Percentiles rank a stretch among this genome's conserved stretches.
Conservation (phyloP, 768 basidiomycete genomes). For the Harrya chromipes region DNA sequence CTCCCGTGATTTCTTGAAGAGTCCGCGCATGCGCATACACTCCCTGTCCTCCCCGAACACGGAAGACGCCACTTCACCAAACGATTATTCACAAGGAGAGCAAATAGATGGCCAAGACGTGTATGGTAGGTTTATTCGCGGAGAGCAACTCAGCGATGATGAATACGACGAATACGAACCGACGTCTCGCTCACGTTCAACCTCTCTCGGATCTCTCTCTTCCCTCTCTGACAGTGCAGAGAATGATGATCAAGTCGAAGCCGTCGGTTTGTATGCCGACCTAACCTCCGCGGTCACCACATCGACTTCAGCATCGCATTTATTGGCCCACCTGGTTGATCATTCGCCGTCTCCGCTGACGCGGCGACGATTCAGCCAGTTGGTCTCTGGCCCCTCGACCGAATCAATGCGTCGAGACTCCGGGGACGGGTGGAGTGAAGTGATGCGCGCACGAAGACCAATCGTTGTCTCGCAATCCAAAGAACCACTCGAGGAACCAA, state of each 20-base stretch:
- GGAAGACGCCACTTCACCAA: conserved; percentile 4
- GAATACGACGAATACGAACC: conserved; percentile 41
- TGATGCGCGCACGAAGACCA: conserved; percentile 26
- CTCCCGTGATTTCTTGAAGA: conserved; percentile 18
- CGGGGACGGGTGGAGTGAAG: conserved; percentile 28
- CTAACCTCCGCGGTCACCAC: conserved; percentile 37
- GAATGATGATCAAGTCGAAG: conserved; percentile 38
- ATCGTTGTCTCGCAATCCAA: conserved; percentile 19
- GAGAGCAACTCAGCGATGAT: conserved; percentile 52
- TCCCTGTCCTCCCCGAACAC: conserved; percentile 2
- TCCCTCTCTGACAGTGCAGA: conserved; percentile 29
- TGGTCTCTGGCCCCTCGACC: conserved; percentile 29
- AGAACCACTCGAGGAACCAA: conserved; percentile 22
- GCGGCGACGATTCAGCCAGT: conserved; percentile 41
- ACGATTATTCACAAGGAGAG: conserved; percentile 5
- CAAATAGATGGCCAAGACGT: conserved; percentile 36
- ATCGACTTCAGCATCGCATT: conserved; percentile 39
- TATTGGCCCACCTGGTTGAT: conserved; percentile 54
- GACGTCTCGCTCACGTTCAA: conserved; percentile 19
- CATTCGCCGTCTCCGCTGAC: conserved; percentile 45
- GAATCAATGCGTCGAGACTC: conserved; percentile 7
- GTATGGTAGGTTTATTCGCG: conserved; percentile 59
- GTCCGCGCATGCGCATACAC: conserved; percentile 9
- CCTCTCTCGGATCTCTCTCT: conserved; percentile 18
- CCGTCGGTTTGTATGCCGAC: conserved; percentile 52